A percentile compares a stretch with the other conserved stretches of the same genome.
phyloP scores from a whole-genome alignment of 2,329 filamentous ascomycete genomes.

The Colletotrichum brevisporum region DNA sequence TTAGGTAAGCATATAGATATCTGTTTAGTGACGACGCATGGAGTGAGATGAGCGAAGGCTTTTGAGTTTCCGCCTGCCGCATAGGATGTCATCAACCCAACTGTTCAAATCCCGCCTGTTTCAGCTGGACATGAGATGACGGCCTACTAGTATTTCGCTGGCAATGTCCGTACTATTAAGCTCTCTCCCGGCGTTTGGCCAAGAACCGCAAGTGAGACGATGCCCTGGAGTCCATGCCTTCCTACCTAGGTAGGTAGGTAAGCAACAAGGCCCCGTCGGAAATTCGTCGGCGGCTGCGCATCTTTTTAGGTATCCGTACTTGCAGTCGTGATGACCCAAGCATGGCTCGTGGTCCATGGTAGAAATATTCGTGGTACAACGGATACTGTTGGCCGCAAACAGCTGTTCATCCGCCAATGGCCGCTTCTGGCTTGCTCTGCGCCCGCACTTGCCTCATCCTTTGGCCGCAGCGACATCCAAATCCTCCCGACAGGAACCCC shows the following conservation, averaged over 20 bases:
- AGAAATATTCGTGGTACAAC: neutral
- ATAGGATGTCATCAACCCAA: slow-evolving; percentile 13
- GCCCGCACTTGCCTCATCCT: slow-evolving; percentile 9
- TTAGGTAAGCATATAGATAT: neutral
- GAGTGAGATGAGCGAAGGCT: neutral
- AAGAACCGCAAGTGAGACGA: slow-evolving; percentile 16
- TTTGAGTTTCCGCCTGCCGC: slow-evolving; percentile 28
- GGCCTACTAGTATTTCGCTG: neutral
- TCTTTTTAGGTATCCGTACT: neutral
- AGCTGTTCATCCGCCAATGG: slow-evolving; percentile 20
- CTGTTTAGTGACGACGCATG: neutral
- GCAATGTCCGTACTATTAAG: too few species aligned
- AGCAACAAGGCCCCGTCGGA: slow-evolving; percentile 6
- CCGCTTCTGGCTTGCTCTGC: slow-evolving; percentile 16
- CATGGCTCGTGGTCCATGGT: neutral
- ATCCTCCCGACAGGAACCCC: too few species aligned
- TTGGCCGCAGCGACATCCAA: slow-evolving; percentile 2
- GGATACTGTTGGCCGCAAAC: slow-evolving; percentile 16
- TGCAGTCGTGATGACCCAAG: neutral
- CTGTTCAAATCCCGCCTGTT: slow-evolving; percentile 26
- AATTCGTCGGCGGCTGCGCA: neutral
- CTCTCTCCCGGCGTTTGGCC: slow-evolving; percentile 8
- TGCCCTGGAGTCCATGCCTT: slow-evolving; percentile 3
- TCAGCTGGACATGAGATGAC: slow-evolving; percentile 35
- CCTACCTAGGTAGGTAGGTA: neutral